A percentile compares a stretch with the other conserved stretches of the same genome.
phyloP scores from a whole-genome alignment of 345 rosid genomes.

The Populus alba region DNA sequence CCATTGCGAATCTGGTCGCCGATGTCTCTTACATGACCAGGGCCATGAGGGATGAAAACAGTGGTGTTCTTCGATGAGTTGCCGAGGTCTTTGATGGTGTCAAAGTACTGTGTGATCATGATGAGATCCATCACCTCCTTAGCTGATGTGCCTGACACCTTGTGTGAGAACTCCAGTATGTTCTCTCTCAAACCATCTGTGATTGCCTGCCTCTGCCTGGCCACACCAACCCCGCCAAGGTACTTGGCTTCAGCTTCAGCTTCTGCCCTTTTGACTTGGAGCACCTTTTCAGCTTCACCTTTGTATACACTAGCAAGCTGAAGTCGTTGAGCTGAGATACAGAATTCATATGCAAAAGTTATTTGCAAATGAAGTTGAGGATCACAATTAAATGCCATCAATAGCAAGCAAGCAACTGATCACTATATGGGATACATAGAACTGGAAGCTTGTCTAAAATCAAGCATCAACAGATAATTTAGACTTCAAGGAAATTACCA shows the following conservation, averaged over 20 bases:
- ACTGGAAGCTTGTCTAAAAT: not conserved
- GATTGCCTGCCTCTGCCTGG: constrained; percentile 97
- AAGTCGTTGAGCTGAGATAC: constrained; percentile 83
- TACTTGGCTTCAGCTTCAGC: constrained; percentile 96
- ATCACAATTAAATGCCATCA: not conserved
- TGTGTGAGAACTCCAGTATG: constrained; percentile 86
- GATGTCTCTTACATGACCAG: constrained; percentile 91
- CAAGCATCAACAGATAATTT: not conserved
- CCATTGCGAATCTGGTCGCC: constrained; percentile 86
- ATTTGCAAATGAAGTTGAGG: not conserved
- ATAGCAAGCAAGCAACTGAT: not conserved
- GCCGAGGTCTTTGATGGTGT: constrained; percentile 90
- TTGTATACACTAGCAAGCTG: constrained; percentile 98
- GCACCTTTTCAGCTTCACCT: constrained; percentile 96
- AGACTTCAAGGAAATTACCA: not conserved
- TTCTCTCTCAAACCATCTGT: constrained; percentile 94
- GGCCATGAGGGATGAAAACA: constrained; percentile 93
- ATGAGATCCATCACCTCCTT: constrained; percentile 98
- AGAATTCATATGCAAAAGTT: constrained; percentile 3
- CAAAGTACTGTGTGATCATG: constrained; percentile 95
- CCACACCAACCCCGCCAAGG: constrained; percentile 95
- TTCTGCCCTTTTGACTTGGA: constrained; percentile 84
- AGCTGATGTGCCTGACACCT: constrained; percentile 84
- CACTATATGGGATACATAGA: not conserved
- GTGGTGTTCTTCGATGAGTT: constrained; percentile 91